These are phyloP conservation scores for Chrysosphaeria jannelii DNA, from an alignment of 2,329 filamentous ascomycete genomes.

Conservation along the genomic window DNA sequence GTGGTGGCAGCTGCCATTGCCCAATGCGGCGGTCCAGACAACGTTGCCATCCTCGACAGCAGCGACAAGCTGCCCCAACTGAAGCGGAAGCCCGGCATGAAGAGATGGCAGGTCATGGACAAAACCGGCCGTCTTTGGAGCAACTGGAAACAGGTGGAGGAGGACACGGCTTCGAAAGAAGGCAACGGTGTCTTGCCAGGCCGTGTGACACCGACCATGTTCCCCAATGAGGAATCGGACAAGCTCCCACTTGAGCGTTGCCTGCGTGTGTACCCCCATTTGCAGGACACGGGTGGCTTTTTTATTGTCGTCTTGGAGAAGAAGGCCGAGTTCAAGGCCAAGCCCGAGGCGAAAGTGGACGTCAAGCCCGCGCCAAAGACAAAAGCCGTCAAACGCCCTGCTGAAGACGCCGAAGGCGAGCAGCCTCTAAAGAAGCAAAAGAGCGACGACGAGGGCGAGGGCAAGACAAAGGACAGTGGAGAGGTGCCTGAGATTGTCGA, in stretches of 20 bases:
- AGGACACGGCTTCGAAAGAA: conserved; percentile 19
- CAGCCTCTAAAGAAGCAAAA: conserved; percentile 14
- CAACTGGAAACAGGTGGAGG: conserved; percentile 55
- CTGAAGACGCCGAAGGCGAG: conserved; percentile 8
- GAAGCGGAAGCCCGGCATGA: conserved; percentile 47
- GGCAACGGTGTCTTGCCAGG: conserved; percentile 24
- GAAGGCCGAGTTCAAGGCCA: conserved; percentile 54
- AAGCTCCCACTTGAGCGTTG: conserved; percentile 60
- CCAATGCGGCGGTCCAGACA: conserved; percentile 54
- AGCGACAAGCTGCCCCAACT: conserved; percentile 46
- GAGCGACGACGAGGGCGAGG: conserved; percentile 3
- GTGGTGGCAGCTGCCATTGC: conserved; percentile 71
- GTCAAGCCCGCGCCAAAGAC: conserved; percentile 5
- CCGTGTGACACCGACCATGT: conserved; percentile 55
- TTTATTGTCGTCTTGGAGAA: conserved; percentile 94
- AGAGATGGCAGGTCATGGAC: conserved; percentile 73
- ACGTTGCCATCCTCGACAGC: conserved; percentile 65
- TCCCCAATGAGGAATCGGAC: conserved; percentile 29
- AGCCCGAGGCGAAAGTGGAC: conserved; percentile 18
- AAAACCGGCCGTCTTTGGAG: conserved; percentile 53
- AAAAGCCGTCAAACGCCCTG: conserved; percentile 8
- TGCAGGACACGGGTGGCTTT: conserved; percentile 90
- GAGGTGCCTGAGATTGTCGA: conserved; percentile 1
- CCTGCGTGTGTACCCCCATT: conserved; percentile 80
- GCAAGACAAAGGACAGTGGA: conserved; percentile 2